Evolutionary conservation across 208 protist species (phyloP), one percentile per base, ranked within the genome.

Genomic region (Trypanosoma theileri): DNA sequence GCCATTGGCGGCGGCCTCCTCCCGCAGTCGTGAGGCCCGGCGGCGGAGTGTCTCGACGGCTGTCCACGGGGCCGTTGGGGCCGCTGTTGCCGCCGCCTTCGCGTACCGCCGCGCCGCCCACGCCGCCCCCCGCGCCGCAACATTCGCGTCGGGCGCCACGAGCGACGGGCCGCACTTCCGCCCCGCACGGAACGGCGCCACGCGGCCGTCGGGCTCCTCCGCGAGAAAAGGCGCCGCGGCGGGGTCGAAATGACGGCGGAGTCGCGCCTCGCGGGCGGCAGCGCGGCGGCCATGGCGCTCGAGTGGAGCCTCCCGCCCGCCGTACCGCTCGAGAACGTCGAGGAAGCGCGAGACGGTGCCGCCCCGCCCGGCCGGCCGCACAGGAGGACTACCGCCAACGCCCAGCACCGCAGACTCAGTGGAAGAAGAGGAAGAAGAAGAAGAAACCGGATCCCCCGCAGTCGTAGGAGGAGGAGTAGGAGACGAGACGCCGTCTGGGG

Each of bases 101-200:
- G 66, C 73, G 41, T 91, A 86, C 80, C 86, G 82, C 56, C 66
- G 58, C 4, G 84, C 84, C 10, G 75, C 79, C 86, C 88, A 94
- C 70, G 70, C 73, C 4, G 80, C 75, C 52, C 85, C 77, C 7
- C 88, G 84, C 11, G 9, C 64, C 0, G 66, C 77, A 4, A 86
- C 60, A 4, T 63, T 35, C 6, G 28, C 35, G 42, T 73, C 58
- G 1, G 55, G 40, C 22, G 62, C 45, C 16, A 85, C 66, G 21
- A 96, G 63, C 13, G 84, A 79, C 1, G 91, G 84, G 4, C 91
- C 88, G 13, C 66, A 80, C 19, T 77, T 80, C 40, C 73, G 71
- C 31, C 88, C 91, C 1, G 77, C 88, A 41, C 65, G 71, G 72
- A 79, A 91, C 66, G 80, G 57, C 0, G 80, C 76, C 16, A 96